These are phyloP conservation scores for Aspergillus brasiliensis DNA, from an alignment of 2,329 filamentous ascomycete genomes.

Conservation along the genomic window DNA sequence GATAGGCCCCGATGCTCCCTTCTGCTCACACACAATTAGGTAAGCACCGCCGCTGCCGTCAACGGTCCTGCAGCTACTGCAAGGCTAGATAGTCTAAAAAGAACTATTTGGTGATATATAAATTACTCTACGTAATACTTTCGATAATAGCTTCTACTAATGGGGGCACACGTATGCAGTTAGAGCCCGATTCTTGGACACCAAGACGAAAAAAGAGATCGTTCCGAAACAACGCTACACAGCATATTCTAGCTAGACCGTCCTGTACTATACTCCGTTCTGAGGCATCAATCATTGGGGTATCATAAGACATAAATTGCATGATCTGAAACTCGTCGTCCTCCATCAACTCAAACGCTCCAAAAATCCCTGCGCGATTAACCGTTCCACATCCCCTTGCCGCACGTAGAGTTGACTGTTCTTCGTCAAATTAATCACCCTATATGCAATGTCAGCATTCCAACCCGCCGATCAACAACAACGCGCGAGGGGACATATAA, in stretches of 20 bases:
- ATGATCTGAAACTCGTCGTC: not conserved
- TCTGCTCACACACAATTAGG: not conserved
- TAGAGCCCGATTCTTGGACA: not conserved
- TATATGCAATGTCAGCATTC: slow-evolving; percentile 53
- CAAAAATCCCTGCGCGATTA: slow-evolving; percentile 93
- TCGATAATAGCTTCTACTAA: not conserved
- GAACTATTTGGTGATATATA: not conserved
- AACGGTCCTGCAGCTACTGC: slow-evolving; percentile 1
- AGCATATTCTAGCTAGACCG: not conserved
- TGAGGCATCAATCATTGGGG: slow-evolving; percentile 12
- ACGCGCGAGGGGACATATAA: not conserved
- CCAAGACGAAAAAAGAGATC: not conserved
- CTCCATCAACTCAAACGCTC: slow-evolving; percentile 75
- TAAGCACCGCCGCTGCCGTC: not conserved
- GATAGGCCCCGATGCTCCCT: not conserved
- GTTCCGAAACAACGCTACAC: not conserved
- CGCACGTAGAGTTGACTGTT: slow-evolving; percentile 98
- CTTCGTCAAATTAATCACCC: slow-evolving; percentile 92
- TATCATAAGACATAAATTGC: slow-evolving; percentile 22
- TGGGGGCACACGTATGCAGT: not conserved
- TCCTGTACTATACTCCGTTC: slow-evolving; percentile 3
- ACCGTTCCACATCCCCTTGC: slow-evolving; percentile 89
- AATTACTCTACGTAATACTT: not conserved
- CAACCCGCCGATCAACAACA: not conserved
- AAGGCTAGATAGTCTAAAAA: too few species aligned